phyloP scores from a whole-genome alignment of 345 rosid genomes.

The Murraya paniculata region DNA sequence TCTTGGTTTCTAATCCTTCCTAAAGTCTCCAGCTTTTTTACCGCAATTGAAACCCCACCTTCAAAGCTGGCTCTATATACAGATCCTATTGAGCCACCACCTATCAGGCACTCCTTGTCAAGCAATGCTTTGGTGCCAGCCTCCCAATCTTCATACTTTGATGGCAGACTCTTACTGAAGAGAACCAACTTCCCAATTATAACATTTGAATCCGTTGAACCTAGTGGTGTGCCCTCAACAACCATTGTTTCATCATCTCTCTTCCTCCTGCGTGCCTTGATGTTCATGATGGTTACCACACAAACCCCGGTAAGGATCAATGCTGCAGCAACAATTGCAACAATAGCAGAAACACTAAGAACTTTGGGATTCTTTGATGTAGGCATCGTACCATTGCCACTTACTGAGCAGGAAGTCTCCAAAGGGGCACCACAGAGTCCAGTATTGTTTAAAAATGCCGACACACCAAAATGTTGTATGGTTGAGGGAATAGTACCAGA shows the following conservation, averaged over 20 bases:
- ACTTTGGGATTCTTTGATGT: slow-evolving; percentile 39
- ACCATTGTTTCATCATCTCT: slow-evolving; percentile 43
- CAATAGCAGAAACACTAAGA: slow-evolving; percentile 72
- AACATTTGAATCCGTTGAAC: slow-evolving; percentile 64
- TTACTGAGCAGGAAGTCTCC: slow-evolving; percentile 47
- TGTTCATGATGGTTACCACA: slow-evolving; percentile 74
- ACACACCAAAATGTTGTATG: slow-evolving; percentile 58
- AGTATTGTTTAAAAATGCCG: slow-evolving; percentile 70
- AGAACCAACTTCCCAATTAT: slow-evolving; percentile 89
- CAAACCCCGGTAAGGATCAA: slow-evolving; percentile 83
- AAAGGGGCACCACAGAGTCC: slow-evolving; percentile 81
- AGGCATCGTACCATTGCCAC: slow-evolving; percentile 26
- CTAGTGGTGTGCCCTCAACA: slow-evolving; percentile 74
- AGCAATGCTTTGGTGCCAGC: slow-evolving; percentile 88
- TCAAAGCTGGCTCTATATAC: slow-evolving; percentile 81
- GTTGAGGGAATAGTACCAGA: slow-evolving; percentile 63
- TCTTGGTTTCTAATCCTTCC: slow-evolving; percentile 90
- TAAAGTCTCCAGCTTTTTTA: slow-evolving; percentile 83
- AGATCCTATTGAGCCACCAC: slow-evolving; percentile 83
- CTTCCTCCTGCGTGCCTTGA: slow-evolving; percentile 59
- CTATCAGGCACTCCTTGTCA: slow-evolving; percentile 81
- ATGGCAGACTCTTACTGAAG: slow-evolving; percentile 88
- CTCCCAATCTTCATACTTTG: slow-evolving; percentile 97
- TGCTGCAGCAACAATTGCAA: slow-evolving; percentile 83
- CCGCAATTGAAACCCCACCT: slow-evolving; percentile 87